Evolutionary conservation across 257 asterid genomes (phyloP).

Genomic region (Solanum pinnatisectum): DNA sequence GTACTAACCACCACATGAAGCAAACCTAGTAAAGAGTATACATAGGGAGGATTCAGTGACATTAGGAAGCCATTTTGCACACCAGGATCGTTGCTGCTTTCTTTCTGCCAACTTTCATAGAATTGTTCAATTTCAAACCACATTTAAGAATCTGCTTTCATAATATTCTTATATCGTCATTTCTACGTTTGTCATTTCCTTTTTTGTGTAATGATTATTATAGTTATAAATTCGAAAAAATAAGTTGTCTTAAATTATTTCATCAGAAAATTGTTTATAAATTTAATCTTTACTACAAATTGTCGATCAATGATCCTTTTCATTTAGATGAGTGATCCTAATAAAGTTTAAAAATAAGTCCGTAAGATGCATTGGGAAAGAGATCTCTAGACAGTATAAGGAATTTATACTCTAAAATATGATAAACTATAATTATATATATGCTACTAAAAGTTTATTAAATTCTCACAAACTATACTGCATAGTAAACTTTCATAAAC

Average conservation of each 20-base stretch:
- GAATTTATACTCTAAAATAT: neutral
- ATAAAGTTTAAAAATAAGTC: neutral
- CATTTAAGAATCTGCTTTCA: neutral
- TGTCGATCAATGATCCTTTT: neutral
- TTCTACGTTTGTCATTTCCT: neutral
- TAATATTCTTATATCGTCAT: neutral
- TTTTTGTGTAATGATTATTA: neutral
- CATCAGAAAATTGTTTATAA: neutral
- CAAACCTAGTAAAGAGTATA: neutral
- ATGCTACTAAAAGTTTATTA: too few species aligned
- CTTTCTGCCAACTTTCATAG: neutral
- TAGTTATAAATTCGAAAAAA: neutral
- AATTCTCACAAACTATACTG: too few species aligned
- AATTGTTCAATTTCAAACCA: neutral
- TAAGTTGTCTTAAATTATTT: neutral
- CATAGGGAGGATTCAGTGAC: neutral
- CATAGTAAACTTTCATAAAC: too few species aligned
- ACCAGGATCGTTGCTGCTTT: neutral
- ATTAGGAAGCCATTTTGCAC: neutral
- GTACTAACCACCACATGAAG: neutral
- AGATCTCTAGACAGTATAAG: neutral
- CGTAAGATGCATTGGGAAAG: neutral
- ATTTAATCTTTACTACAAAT: neutral
- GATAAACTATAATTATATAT: neutral
- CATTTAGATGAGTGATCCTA: neutral